A percentile compares a stretch with the other conserved stretches of the same genome.
Evolutionary conservation across 768 basidiomycete genomes (phyloP).

Genomic region (Leucosporidium yakuticum): DNA sequence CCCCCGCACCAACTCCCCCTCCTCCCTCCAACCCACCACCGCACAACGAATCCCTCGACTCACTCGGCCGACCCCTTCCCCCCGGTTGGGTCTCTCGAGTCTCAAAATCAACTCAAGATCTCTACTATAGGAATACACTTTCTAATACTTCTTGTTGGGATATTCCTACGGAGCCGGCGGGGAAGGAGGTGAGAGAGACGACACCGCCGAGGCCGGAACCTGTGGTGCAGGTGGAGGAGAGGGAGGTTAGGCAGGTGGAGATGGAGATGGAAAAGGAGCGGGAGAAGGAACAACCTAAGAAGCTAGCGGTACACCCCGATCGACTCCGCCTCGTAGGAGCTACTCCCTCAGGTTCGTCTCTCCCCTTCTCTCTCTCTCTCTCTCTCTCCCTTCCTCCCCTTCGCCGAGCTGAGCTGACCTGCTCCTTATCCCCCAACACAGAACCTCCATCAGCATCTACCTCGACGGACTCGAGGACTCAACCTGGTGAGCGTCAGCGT

Average conservation of each 20-base stretch:
- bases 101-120: slow-evolving; percentile 16
- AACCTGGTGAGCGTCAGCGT: background rate
- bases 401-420: background rate
- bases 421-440: background rate
- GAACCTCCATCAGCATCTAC: background rate
- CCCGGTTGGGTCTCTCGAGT: slow-evolving; percentile 23
- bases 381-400: too few relatives aligned
- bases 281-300: background rate
- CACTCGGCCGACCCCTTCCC: slow-evolving; percentile 14
- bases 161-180: slow-evolving; percentile 19
- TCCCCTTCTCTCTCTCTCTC: too few relatives aligned
- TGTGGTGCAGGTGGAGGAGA: background rate
- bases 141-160: slow-evolving; percentile 25
- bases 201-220: background rate
- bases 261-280: background rate
- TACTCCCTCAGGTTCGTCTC: too few relatives aligned
- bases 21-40: background rate
- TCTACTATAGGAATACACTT: slow-evolving; percentile 29
- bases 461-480: background rate
- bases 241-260: too few relatives aligned
- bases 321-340: slow-evolving; percentile 6
- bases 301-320: slow-evolving; percentile 14
- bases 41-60: slow-evolving; percentile 23
- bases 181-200: background rate
- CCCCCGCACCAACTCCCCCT: background rate